These are phyloP conservation scores for Termitomyces sp. DNA, from an alignment of 768 basidiomycete species.

Conservation along the genomic window DNA sequence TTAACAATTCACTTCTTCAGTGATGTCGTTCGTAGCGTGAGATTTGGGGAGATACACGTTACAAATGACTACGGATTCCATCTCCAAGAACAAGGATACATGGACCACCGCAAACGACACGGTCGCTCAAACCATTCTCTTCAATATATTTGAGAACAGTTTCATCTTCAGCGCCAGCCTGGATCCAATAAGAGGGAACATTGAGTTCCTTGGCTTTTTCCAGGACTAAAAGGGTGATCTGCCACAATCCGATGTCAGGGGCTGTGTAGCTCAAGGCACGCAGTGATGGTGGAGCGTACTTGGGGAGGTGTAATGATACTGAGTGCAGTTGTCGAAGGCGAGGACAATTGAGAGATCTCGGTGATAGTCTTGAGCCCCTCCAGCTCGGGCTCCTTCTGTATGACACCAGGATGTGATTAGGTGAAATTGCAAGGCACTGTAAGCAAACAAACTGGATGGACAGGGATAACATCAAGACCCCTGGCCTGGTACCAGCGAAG, in stretches of 20 bases:
- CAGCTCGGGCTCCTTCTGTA: constrained; percentile 66
- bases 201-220: constrained; percentile 64
- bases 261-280: not conserved
- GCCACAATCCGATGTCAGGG: not conserved
- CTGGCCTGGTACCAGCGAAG: constrained; percentile 74
- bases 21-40: not conserved
- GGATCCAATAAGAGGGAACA: constrained; percentile 84
- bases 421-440: not conserved
- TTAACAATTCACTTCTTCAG: not conserved
- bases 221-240: constrained; percentile 72
- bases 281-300: constrained; percentile 32
- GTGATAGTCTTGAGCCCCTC: constrained; percentile 60
- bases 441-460: constrained; percentile 60
- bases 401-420: not conserved
- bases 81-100: constrained; percentile 83
- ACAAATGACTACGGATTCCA: constrained; percentile 36
- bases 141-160: constrained; percentile 63
- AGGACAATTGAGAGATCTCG: constrained; percentile 52
- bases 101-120: constrained; percentile 78
- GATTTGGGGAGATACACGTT: constrained; percentile 5
- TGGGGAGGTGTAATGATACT: constrained; percentile 78
- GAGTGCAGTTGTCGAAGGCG: constrained; percentile 65
- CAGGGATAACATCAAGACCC: constrained; percentile 58
- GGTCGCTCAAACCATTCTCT: constrained; percentile 57
- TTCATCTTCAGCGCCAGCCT: constrained; percentile 81